Evolutionary conservation across 495 filamentous ascomycete genomes (phyloP).

Genomic region (Penicillium alfredii): DNA sequence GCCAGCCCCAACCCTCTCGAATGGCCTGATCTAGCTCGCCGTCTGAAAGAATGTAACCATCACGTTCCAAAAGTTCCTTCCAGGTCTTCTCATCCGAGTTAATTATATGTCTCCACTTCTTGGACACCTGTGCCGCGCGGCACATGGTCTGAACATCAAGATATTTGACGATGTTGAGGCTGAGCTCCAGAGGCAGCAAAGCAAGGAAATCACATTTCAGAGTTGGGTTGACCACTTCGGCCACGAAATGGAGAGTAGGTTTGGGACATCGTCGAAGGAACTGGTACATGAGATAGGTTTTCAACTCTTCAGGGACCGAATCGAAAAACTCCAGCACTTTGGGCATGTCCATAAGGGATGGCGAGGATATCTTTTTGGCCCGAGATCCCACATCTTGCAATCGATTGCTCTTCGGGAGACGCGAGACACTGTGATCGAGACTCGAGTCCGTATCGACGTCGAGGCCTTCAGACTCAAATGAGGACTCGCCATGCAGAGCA

Average conservation of each 20-base stretch:
- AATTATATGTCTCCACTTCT: constrained; percentile 82
- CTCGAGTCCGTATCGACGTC: constrained; percentile 44
- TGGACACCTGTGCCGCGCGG: constrained; percentile 88
- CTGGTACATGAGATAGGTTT: constrained; percentile 94
- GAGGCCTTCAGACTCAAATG: constrained; percentile 41
- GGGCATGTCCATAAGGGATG: constrained; percentile 66
- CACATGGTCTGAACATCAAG: constrained; percentile 85
- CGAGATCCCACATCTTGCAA: constrained; percentile 12
- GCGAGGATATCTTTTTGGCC: constrained; percentile 17
- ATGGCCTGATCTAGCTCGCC: constrained; percentile 85
- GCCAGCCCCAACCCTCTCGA: constrained; percentile 98
- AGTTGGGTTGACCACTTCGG: constrained; percentile 91
- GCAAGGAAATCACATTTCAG: constrained; percentile 89
- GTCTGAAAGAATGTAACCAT: constrained; percentile 71
- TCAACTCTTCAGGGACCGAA: constrained; percentile 77
- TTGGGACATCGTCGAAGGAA: constrained; percentile 83
- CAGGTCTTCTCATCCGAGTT: constrained; percentile 91
- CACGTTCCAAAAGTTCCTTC: constrained; percentile 85
- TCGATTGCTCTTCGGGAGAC: constrained; percentile 18
- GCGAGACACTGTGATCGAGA: constrained; percentile 32
- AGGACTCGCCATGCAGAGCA: constrained; percentile 43
- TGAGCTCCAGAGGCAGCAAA: constrained; percentile 79
- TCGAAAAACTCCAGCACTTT: constrained; percentile 87
- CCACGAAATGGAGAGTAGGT: constrained; percentile 84
- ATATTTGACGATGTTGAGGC: constrained; percentile 78